Evolutionary conservation across 78 protist genomes (phyloP).

Genomic region (Guillardia theta): DNA sequence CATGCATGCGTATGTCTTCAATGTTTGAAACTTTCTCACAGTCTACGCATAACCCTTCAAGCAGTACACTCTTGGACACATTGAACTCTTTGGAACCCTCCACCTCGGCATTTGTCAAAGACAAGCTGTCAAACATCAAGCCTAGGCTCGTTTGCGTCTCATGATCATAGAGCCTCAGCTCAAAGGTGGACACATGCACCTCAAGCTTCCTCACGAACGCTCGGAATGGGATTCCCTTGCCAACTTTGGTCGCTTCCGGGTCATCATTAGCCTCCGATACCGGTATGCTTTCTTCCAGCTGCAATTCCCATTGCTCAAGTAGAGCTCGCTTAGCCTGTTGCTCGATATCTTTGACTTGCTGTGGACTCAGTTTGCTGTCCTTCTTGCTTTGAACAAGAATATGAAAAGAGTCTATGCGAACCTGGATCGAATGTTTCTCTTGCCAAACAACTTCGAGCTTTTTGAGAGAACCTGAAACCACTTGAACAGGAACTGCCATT

Average conservation of each 20-base stretch:
- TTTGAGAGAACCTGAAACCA: not conserved
- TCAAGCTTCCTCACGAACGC: not conserved
- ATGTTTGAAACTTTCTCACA: not conserved
- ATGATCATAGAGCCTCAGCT: not conserved
- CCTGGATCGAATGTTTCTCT: not conserved
- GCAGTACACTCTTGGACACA: not conserved
- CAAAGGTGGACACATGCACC: not conserved
- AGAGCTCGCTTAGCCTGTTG: not conserved
- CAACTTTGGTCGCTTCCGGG: not conserved
- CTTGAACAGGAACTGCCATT: not conserved
- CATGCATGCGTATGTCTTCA: not conserved
- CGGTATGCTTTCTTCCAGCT: not conserved
- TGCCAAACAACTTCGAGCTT: not conserved
- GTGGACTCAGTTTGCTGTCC: not conserved
- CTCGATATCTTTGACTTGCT: not conserved
- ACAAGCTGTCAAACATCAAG: not conserved
- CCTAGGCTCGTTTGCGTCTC: not conserved
- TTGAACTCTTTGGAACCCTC: not conserved
- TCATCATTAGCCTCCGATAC: not conserved
- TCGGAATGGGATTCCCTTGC: not conserved
- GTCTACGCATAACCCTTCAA: too few species aligned
- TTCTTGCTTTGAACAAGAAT: not conserved
- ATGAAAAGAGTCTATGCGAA: not conserved
- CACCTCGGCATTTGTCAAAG: not conserved
- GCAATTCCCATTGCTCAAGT: not conserved